Evolutionary conservation across 2,329 filamentous ascomycete species (phyloP), one percentile per base, ranked within the genome.

Genomic region (Leptodontidium sp.): DNA sequence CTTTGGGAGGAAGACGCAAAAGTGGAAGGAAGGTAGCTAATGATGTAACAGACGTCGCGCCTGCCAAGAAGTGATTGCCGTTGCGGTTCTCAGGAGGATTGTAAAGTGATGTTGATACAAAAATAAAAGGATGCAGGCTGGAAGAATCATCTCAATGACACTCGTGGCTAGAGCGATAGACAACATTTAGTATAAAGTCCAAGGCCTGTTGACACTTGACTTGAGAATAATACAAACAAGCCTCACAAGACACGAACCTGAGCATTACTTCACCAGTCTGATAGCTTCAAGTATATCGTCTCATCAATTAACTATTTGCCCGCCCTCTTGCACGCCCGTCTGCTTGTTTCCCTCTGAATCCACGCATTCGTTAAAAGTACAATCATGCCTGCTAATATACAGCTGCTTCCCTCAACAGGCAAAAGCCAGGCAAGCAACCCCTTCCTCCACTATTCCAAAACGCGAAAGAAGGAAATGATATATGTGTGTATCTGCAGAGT

Each of bases 41-140:
- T 15, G 11, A 21, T 21, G 21, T 17, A 35, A 49, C 17, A 66
- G 65, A 66, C 38, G 65, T 66, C 26, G 49, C 65, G 47, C 57
- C 29, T 11, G 40, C 49, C 14, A 66, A 66, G 29, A 61, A 66
- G 49, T 61, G 24, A 29, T 35, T 58, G 55, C 24, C n/a, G 17
- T 24, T 58, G 9, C 5, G 29, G 38, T 14, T 43, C 17, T 12
- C 7, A 6, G 9, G n/a, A 11, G 40, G 43, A 49, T 11, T 24
- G 1, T n/a, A 9, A 21, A n/a, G 45, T 17, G 15, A 47, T 47
- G 45, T 47, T 8, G 45, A 47, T 7, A 21, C n/a, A 21, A 6
- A 3, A 11, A 24, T 15, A 50, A 8, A 40, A 40, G 38, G 38
- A 50, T 4, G 47, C 4, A 50, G n/a, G 21, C 6, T 50, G n/a